A percentile compares a stretch with the other conserved stretches of the same genome.
Conservation (phyloP, 495 filamentous ascomycete species). For the Aspergillus saccharolyticus region DNA sequence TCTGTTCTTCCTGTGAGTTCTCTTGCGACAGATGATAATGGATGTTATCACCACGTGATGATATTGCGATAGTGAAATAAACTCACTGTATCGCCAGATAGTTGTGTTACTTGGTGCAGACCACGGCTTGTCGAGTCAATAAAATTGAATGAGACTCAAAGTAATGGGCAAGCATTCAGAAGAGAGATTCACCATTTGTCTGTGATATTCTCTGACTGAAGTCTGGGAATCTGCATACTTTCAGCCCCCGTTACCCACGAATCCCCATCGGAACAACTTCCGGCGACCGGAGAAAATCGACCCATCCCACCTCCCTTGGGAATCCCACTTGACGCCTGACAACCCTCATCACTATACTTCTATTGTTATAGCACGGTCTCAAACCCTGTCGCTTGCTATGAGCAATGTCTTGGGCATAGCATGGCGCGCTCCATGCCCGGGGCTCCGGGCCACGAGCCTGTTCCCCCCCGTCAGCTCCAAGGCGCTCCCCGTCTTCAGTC, state of each 20-base stretch:
- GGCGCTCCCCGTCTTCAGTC: constrained; percentile 17
- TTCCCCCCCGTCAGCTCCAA: constrained; percentile 16
- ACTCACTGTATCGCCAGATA: neutral
- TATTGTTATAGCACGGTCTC: constrained; percentile 8
- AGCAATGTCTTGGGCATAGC: constrained; percentile 42
- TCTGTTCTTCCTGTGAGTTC: neutral
- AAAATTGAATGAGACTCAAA: too few relatives aligned
- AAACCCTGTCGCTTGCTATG: constrained; percentile 36
- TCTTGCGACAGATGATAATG: neutral
- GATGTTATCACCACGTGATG: constrained; percentile 15
- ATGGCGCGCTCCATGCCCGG: constrained; percentile 44
- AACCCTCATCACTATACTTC: neutral
- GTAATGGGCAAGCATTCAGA: too few relatives aligned
- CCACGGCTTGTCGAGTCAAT: neutral
- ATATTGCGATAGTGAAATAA: neutral
- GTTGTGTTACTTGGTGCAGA: neutral
- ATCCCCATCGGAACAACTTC: constrained; percentile 18
- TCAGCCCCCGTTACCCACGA: neutral
- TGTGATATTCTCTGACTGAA: too few relatives aligned
- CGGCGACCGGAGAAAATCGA: constrained; percentile 14
- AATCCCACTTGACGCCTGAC: neutral
- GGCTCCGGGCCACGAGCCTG: constrained; percentile 29
- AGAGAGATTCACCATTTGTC: too few relatives aligned
- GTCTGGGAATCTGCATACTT: neutral
- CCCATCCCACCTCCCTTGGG: neutral